Base-by-base conservation (phyloP, 768 basidiomycete genomes). In the Pisolithus sp. region DNA sequence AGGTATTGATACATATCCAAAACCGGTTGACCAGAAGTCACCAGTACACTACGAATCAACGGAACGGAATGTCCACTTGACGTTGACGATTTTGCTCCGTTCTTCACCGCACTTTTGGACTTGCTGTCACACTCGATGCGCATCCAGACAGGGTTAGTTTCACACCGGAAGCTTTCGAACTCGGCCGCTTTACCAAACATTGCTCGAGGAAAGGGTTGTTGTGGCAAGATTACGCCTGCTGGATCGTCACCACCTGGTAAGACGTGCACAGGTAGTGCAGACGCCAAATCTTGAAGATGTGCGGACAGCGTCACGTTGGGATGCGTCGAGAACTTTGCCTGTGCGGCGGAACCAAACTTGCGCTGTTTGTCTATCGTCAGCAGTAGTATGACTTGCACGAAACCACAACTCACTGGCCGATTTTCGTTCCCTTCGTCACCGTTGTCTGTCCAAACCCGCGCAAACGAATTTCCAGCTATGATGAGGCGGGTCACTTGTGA, bases 1-100 rank as follows among this genome's bases (percentile, higher is more conserved):
- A 98, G 73, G 69, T 99, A 99, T 65, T 92, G 94, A 78, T 82
- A 92, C 72, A 98, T 86, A 64, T 99, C 96, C 65, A 97, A 88
- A 20, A 98, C 62, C 5, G 93, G 87, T 66, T 99, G 96, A 5
- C 96, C 96, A 23, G 90, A 87, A 48, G 88, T 87, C n/a, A 85
- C 79, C 38, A 99, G 72, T 41, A 97, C 70, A 21, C 82, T 86
- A 51, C 80, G 76, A 46, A 70, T 64, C 37, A 74, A 57, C 2
- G 62, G 43, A 36, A 65, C 54, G 49, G 60, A 46, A 38, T 26
- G 20, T 26, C 40, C 38, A 28, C 36, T 47, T 51, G 53, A 53
- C 12, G 23, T 49, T 8, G 53, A 49, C 4, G 48, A 12, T 21
- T 28, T n/a, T 13, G 49, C 43, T 46, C 23, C 54, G 8, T 48